These are phyloP conservation scores for Ensete ventricosum DNA, from an alignment of 176 grass and related monocot genomes.

Conservation along the genomic window DNA sequence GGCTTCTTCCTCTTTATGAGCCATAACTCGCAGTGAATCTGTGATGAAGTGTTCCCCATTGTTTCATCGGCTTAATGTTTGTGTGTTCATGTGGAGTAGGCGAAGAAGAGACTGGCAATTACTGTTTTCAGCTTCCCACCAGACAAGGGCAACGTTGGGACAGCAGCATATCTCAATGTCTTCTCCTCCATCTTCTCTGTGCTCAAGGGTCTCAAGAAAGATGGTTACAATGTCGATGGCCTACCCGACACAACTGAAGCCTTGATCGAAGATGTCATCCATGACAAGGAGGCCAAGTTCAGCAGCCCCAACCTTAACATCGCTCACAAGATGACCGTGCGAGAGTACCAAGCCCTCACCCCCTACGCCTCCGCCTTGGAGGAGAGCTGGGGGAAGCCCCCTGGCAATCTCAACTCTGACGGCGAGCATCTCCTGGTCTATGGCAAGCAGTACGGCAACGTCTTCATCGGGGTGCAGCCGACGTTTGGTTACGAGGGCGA, in stretches of 20 bases:
- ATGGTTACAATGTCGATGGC: constrained; percentile 79
- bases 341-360: constrained; percentile 78
- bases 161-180: constrained; percentile 86
- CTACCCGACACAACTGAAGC: constrained; percentile 67
- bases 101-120: constrained; percentile 70
- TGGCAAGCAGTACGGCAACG: constrained; percentile 91
- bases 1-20: neutral
- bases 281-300: constrained; percentile 98
- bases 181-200: constrained; percentile 89
- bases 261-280: constrained; percentile 90
- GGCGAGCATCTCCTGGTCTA: constrained; percentile 87
- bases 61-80: neutral
- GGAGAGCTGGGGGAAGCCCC: constrained; percentile 97
- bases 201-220: constrained; percentile 55
- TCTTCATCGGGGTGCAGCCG: constrained; percentile 95
- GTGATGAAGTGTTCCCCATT: neutral
- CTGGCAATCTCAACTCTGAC: constrained; percentile 91
- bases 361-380: constrained; percentile 70
- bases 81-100: constrained; percentile 25
- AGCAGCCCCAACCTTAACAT: constrained; percentile 96
- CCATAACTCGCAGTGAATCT: neutral
- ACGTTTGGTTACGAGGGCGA: constrained; percentile 97
- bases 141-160: constrained; percentile 95
- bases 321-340: constrained; percentile 74
- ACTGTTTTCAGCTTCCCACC: constrained; percentile 99